Evolutionary conservation across 306 rosid species (phyloP).

Genomic region (Casuarina cunninghamiana): DNA sequence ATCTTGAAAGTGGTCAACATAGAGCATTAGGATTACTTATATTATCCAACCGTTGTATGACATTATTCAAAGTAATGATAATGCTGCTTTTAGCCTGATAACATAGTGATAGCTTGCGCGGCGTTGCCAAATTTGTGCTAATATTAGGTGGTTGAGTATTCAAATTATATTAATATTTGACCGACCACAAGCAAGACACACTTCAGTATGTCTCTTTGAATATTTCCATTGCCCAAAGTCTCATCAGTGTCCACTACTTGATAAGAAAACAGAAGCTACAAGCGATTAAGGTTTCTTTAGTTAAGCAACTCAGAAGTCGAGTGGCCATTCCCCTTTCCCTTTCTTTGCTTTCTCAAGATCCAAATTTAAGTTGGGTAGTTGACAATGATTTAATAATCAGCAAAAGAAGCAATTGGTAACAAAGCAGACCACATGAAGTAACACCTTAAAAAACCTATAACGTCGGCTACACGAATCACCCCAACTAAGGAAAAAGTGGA

Average conservation of each 20-base stretch:
- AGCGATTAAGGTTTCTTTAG: constrained; percentile 2
- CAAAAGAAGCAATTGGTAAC: too few relatives aligned
- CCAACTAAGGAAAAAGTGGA: too few relatives aligned
- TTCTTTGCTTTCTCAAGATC: too few relatives aligned
- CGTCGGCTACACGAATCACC: too few relatives aligned
- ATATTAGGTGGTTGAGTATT: constrained; percentile 7
- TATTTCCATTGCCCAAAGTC: constrained; percentile 25
- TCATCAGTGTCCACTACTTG: constrained; percentile 29
- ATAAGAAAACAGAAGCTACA: constrained; percentile 6
- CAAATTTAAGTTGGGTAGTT: too few relatives aligned
- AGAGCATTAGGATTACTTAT: too few relatives aligned
- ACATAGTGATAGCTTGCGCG: background rate
- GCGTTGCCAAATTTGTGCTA: background rate
- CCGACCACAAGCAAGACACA: constrained; percentile 37
- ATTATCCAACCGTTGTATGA: background rate
- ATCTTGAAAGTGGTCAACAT: too few relatives aligned
- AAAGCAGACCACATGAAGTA: too few relatives aligned
- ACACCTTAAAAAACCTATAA: too few relatives aligned
- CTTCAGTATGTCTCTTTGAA: constrained; percentile 31
- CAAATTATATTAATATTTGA: constrained; percentile 29
- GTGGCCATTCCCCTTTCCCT: too few relatives aligned
- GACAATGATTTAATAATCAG: too few relatives aligned
- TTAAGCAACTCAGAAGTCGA: background rate
- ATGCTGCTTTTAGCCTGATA: background rate
- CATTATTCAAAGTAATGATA: background rate